A percentile compares a stretch with the other conserved stretches of the same genome.
Evolutionary conservation across 106 monocot genomes (phyloP).

Genomic region (Apostasia ramifera): DNA sequence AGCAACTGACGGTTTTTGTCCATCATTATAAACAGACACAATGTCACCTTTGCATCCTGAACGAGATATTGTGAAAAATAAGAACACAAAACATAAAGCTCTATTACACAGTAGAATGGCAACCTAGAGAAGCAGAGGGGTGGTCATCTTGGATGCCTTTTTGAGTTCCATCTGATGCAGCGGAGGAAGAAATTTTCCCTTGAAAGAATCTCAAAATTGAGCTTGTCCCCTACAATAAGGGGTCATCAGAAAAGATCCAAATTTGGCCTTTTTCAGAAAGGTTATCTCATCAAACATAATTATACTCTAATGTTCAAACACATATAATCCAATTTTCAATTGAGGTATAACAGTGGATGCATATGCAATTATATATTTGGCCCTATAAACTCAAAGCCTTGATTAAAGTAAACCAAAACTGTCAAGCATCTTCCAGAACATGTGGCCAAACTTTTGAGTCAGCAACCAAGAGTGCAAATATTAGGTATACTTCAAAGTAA

Average conservation of each 20-base stretch:
- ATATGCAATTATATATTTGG: too few relatives aligned
- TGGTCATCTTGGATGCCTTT: conserved; percentile 7
- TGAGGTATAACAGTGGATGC: too few relatives aligned
- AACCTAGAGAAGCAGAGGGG: conserved; percentile 7
- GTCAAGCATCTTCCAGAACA: not conserved
- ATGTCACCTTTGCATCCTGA: conserved; percentile 19
- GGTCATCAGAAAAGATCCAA: too few relatives aligned
- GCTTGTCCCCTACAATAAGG: conserved; percentile 39
- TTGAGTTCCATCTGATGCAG: conserved; percentile 14
- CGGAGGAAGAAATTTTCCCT: conserved; percentile 16
- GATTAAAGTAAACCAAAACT: not conserved
- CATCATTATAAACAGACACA: not conserved
- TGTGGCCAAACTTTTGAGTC: too few relatives aligned
- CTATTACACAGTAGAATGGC: not conserved
- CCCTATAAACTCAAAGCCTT: too few relatives aligned
- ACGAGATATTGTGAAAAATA: not conserved
- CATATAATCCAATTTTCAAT: too few relatives aligned
- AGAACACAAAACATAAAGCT: not conserved
- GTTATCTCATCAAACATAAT: too few relatives aligned
- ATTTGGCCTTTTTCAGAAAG: too few relatives aligned
- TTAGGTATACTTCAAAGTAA: too few relatives aligned
- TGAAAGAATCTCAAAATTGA: conserved; percentile 74
- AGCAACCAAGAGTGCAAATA: too few relatives aligned
- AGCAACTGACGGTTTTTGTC: conserved; percentile 3
- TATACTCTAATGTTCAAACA: too few relatives aligned